Evolutionary conservation across 495 filamentous ascomycete genomes (phyloP).

Genomic region (Hypoxylon lienhwacheense): DNA sequence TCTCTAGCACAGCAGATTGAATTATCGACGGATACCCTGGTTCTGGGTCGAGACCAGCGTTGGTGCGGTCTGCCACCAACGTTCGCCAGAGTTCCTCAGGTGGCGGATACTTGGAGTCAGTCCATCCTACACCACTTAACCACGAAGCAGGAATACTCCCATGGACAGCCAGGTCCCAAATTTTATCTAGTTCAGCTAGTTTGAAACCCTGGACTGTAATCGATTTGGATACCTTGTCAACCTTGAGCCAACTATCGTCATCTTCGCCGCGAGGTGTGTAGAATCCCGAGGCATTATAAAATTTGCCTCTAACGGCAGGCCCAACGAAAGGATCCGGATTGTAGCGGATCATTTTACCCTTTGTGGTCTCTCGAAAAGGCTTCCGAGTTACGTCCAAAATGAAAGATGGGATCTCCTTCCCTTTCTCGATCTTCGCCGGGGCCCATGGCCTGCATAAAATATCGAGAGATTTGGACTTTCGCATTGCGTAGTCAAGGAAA

Average conservation of each 20-base stretch:
- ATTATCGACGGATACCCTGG: constrained; percentile 15
- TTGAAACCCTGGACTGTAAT: constrained; percentile 8
- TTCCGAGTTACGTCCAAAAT: constrained; percentile 14
- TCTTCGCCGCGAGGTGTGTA: neutral
- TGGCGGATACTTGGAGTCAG: constrained; percentile 3
- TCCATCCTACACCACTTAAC: constrained; percentile 13
- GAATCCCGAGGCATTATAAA: constrained; percentile 7
- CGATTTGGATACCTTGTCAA: neutral
- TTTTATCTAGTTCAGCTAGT: neutral
- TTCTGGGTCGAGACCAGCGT: constrained; percentile 10
- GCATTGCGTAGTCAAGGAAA: constrained; percentile 29
- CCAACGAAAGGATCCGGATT: constrained; percentile 36
- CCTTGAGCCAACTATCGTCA: neutral
- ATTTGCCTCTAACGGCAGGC: constrained; percentile 11
- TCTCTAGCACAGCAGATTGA: constrained; percentile 18
- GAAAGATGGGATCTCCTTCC: constrained; percentile 21
- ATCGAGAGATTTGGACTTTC: constrained; percentile 28
- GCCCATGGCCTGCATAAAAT: constrained; percentile 42
- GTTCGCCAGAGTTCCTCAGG: constrained; percentile 35
- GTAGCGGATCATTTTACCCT: constrained; percentile 20
- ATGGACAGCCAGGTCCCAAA: constrained; percentile 12
- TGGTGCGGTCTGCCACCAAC: constrained; percentile 30
- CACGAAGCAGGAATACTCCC: constrained; percentile 20
- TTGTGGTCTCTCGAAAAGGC: constrained; percentile 16
- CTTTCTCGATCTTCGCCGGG: constrained; percentile 1